Evolutionary conservation across 495 filamentous ascomycete species (phyloP).

Genomic region (Penicillium nucicola): DNA sequence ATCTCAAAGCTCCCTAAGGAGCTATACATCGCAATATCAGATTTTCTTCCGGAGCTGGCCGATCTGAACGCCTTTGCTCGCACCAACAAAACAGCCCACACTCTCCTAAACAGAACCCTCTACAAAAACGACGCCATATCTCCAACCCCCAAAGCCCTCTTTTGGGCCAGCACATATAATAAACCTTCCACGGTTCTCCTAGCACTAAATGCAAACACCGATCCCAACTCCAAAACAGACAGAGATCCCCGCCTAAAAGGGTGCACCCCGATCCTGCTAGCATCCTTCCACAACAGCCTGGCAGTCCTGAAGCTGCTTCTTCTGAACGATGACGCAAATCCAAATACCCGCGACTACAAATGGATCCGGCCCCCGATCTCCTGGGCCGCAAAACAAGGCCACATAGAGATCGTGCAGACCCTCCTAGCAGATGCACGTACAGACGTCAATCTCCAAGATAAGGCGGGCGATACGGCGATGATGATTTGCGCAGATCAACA

Average conservation of each 20-base stretch:
- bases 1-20: conserved; percentile 11
- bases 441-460: conserved; percentile 22
- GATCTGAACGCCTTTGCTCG: conserved; percentile 17
- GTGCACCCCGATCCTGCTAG: conserved; percentile 17
- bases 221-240: conserved; percentile 9
- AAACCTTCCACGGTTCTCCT: conserved; percentile 3
- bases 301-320: conserved; percentile 13
- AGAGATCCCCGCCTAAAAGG: conserved; percentile 9
- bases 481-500: conserved; percentile 11
- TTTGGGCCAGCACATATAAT: conserved; percentile 17
- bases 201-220: conserved; percentile 15
- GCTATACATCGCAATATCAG: conserved; percentile 13
- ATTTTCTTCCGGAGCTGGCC: not conserved
- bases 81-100: conserved; percentile 6
- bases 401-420: conserved; percentile 23
- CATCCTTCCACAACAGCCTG: conserved; percentile 12
- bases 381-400: conserved; percentile 32
- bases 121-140: conserved; percentile 11
- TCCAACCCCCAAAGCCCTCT: conserved; percentile 4
- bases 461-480: conserved; percentile 17
- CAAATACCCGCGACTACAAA: conserved; percentile 18
- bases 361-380: conserved; percentile 31
- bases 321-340: conserved; percentile 8
- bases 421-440: conserved; percentile 15
- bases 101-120: conserved; percentile 13